Conservation (phyloP, 2,329 filamentous ascomycete species). For the Sphaceloma murrayae region DNA sequence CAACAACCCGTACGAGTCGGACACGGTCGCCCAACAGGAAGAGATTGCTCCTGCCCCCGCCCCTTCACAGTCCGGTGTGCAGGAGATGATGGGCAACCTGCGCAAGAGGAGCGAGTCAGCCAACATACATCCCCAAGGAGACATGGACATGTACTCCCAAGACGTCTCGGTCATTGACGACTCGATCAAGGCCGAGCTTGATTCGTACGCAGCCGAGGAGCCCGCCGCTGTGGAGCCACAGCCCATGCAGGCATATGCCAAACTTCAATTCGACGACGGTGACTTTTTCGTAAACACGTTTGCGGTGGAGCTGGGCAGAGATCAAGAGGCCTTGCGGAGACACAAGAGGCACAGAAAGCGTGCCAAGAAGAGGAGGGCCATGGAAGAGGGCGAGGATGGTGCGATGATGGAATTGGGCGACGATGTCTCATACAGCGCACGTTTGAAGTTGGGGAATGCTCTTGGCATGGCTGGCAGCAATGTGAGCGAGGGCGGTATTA, state of each 20-base stretch:
- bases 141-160: slow-evolving; percentile 15
- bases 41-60: slow-evolving; percentile 11
- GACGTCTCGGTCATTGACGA: slow-evolving; percentile 8
- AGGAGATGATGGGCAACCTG: slow-evolving; percentile 10
- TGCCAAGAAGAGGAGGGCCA: slow-evolving; percentile 17
- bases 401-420: slow-evolving; percentile 12
- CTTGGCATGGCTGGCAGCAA: slow-evolving; percentile 20
- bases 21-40: slow-evolving; percentile 2
- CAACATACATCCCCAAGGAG: slow-evolving; percentile 1
- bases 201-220: slow-evolving; percentile 19
- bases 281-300: slow-evolving; percentile 71
- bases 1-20: not conserved
- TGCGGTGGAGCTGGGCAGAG: slow-evolving; percentile 61
- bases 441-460: slow-evolving; percentile 1
- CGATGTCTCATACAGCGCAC: slow-evolving; percentile 13
- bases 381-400: slow-evolving; percentile 20
- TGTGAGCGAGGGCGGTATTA: slow-evolving; percentile 25
- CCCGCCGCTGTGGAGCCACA: slow-evolving; percentile 16
- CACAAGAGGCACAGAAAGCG: slow-evolving; percentile 16
- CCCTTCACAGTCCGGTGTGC: not conserved
- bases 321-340: slow-evolving; percentile 46
- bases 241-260: slow-evolving; percentile 50
- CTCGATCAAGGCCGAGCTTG: slow-evolving; percentile 17
- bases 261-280: slow-evolving; percentile 64
- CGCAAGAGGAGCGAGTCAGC: slow-evolving; percentile 6